Evolutionary conservation across 441 rosid species (phyloP), one percentile per base, ranked within the genome.

Genomic region (Codiaeum variegatum): DNA sequence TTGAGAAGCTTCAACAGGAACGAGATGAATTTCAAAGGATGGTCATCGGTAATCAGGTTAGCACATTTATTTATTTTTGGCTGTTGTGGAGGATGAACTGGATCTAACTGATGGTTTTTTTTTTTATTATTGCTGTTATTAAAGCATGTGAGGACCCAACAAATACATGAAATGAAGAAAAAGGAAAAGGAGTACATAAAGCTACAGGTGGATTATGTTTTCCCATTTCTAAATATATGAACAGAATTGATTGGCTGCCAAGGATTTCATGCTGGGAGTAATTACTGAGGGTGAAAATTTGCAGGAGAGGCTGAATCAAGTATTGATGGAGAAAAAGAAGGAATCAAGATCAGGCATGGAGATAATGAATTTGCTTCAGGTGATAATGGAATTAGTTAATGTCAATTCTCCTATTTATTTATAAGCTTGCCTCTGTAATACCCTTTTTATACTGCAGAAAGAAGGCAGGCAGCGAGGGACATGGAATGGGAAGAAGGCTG

Each of bases 391-490:
- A 66, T 16, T 26, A 2, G 36, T 6, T 0, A 8, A 44, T 28
- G 0, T 18, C 23, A 65, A 11, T 60, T 44, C 49, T 40, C 26
- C 29, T n/a, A 21, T 66, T 59, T 24, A 38, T 38, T 40, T 29
- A 60, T 64, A 67, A 72, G 32, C 28, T 42, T 67, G 4, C 73
- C 66, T 36, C 16, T 58, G 16, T 80, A 36, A 76, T 51, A 54
- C 28, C 8, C 19, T 71, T 64, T 67, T 61, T 47, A 73, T 66
- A 67, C 19, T 73, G 66, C 78, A 95, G 98, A 95, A 95, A 88
- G 99, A 95, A 89, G 97, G 99, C 68, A 83, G 97, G 79, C 99
- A 93, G 71, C 97, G 98, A 72, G 99, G 98, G 54, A 95, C 99
- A 66, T 95, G 99, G 99, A 93, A 90, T 32, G 99, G 97, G 78